Percentiles rank a stretch among this genome's conserved stretches.
These are phyloP conservation scores for Coniferiporia weirii DNA, from an alignment of 1,284 basidiomycete species.

Conservation along the genomic window DNA sequence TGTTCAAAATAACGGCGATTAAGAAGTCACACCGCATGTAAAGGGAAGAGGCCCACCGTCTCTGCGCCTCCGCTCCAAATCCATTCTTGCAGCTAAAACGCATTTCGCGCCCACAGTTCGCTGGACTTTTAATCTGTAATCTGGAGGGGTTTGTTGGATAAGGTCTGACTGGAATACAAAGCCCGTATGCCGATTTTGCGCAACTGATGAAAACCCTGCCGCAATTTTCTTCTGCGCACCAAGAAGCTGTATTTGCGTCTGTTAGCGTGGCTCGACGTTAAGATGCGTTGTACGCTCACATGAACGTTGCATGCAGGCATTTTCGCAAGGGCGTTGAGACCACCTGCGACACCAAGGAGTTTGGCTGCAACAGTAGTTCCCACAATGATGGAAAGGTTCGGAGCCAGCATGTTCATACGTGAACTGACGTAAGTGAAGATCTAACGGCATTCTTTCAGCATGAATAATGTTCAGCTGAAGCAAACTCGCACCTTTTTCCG, in stretches of 20 bases:
- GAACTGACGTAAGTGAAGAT: constrained; percentile 99
- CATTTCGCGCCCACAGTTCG: constrained; percentile 92
- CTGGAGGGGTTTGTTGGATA: constrained; percentile 81
- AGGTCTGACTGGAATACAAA: constrained; percentile 94
- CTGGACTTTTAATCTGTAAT: constrained; percentile 90
- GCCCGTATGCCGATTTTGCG: constrained; percentile 89
- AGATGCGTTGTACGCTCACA: constrained; percentile 41
- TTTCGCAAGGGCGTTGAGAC: constrained; percentile 84
- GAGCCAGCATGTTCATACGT: constrained; percentile 96
- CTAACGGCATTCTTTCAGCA: constrained; percentile 31
- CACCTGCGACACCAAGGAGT: constrained; percentile 94
- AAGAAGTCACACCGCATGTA: not conserved
- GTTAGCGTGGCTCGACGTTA: not conserved
- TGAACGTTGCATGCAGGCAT: constrained; percentile 97
- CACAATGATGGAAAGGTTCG: constrained; percentile 96
- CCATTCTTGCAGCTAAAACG: constrained; percentile 88
- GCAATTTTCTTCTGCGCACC: constrained; percentile 91
- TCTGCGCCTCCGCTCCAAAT: constrained; percentile 72
- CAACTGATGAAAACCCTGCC: constrained; percentile 76
- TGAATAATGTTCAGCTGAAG: not conserved
- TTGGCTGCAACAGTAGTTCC: constrained; percentile 98
- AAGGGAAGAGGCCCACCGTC: constrained; percentile 48
- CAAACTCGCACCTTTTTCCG: constrained; percentile 64
- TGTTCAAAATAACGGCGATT: constrained; percentile 5
- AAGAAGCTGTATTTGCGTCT: constrained; percentile 56